Conservation (phyloP, 805 yeast genomes). For the Cyberlindnera subsufficiens region DNA sequence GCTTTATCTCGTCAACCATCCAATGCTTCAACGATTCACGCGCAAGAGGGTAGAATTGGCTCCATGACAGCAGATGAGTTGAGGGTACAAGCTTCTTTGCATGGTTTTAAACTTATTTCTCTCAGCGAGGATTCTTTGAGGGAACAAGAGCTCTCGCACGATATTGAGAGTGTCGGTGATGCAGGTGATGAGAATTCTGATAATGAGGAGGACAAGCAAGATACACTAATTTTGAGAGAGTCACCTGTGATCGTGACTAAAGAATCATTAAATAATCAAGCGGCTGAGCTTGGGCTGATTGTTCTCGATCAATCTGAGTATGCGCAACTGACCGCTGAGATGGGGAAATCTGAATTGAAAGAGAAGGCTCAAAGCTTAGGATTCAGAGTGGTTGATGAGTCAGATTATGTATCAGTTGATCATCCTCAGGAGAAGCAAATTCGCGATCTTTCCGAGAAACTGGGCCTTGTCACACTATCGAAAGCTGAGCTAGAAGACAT, state of each 20-base stretch:
- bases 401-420: conserved; percentile 10
- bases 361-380: conserved; percentile 13
- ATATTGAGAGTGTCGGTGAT: conserved; percentile 6
- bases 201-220: conserved; percentile 10
- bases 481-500: conserved; percentile 6
- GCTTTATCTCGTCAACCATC: conserved; percentile 23
- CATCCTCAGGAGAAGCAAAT: conserved; percentile 13
- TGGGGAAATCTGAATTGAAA: conserved; percentile 2
- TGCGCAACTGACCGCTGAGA: conserved; percentile 7
- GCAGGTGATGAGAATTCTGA: conserved; percentile 12
- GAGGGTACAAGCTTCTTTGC: conserved; percentile 12
- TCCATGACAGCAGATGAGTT: conserved; percentile 15
- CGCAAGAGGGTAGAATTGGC: conserved; percentile 1
- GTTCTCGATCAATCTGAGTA: conserved; percentile 22
- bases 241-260: neutral
- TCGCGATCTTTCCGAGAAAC: conserved; percentile 10
- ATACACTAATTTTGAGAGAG: conserved; percentile 9
- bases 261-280: conserved; percentile 4
- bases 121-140: neutral
- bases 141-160: conserved; percentile 3
- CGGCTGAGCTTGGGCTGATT: conserved; percentile 19
- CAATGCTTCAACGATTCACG: conserved; percentile 21
- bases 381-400: conserved; percentile 19
- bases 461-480: conserved; percentile 14
- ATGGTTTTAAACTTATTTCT: conserved; percentile 15